Evolutionary conservation across 1,284 basidiomycete species (phyloP).

Genomic region (Calocybe gambosa): DNA sequence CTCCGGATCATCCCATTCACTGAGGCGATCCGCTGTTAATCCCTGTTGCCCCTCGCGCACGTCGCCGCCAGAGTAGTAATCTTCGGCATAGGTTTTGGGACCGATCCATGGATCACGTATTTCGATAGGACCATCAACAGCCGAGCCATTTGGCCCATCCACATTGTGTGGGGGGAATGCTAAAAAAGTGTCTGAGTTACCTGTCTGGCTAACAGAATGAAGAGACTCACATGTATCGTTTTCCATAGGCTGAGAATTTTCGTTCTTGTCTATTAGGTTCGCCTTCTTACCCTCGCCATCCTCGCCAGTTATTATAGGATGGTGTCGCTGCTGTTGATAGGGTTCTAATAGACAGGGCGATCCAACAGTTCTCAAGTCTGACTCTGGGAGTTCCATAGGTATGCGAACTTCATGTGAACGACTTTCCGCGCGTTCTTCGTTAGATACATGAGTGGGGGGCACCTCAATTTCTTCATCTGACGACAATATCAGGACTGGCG

Average conservation of each 20-base stretch:
- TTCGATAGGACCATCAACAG: conserved; percentile 21
- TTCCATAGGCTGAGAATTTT: conserved; percentile 21
- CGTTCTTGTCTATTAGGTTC: conserved; percentile 5
- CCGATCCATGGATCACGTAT: conserved; percentile 46
- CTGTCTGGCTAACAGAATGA: neutral
- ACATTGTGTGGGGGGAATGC: conserved; percentile 22
- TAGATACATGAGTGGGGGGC: neutral
- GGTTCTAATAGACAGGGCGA: conserved; percentile 7
- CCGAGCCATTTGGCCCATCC: neutral
- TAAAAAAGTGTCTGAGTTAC: conserved; percentile 9
- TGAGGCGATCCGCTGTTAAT: conserved; percentile 21
- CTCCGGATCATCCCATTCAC: conserved; percentile 14
- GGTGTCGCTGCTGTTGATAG: conserved; percentile 13
- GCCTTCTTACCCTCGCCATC: conserved; percentile 3
- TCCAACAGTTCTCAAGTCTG: neutral
- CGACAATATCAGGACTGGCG: conserved; percentile 7
- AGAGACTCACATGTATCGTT: conserved; percentile 21
- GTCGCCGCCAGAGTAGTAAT: conserved; percentile 40
- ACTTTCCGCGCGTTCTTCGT: conserved; percentile 10
- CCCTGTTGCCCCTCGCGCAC: conserved; percentile 16
- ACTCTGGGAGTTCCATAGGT: conserved; percentile 3
- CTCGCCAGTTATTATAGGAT: conserved; percentile 3
- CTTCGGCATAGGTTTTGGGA: conserved; percentile 45
- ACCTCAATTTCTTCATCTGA: conserved; percentile 15
- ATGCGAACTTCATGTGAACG: conserved; percentile 11